Evolutionary conservation across 305 asterid genomes (phyloP).

Genomic region (Fraxinus sp.): DNA sequence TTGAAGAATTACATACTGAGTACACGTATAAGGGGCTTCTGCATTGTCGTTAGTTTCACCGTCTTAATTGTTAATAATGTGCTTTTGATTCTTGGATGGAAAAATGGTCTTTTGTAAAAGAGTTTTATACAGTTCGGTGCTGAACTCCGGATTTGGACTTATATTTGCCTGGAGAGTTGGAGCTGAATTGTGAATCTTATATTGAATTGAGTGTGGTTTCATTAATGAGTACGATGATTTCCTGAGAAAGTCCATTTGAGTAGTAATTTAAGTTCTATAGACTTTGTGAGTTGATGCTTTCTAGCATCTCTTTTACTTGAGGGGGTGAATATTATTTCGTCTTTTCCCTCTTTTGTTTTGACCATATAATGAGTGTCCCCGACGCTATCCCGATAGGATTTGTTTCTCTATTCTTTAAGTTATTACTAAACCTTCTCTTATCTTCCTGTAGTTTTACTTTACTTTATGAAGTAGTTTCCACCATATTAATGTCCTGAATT

Average conservation of each 20-base stretch:
- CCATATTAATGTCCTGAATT: slow-evolving; percentile 42
- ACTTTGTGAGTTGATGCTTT: background rate
- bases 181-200: background rate
- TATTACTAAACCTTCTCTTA: background rate
- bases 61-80: background rate
- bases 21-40: background rate
- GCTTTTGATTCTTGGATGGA: background rate
- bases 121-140: background rate
- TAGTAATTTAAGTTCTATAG: background rate
- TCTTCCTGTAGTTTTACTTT: background rate
- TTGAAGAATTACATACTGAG: background rate
- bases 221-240: background rate
- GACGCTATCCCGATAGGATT: background rate
- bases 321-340: background rate
- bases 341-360: background rate
- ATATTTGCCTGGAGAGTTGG: background rate
- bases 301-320: background rate
- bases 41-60: background rate
- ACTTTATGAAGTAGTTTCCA: background rate
- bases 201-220: background rate
- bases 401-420: background rate
- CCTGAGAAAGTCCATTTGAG: background rate
- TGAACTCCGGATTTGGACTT: background rate
- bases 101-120: background rate
- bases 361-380: background rate